phyloP scores from a whole-genome alignment of 768 basidiomycete genomes.

The Tremella fuciformis region DNA sequence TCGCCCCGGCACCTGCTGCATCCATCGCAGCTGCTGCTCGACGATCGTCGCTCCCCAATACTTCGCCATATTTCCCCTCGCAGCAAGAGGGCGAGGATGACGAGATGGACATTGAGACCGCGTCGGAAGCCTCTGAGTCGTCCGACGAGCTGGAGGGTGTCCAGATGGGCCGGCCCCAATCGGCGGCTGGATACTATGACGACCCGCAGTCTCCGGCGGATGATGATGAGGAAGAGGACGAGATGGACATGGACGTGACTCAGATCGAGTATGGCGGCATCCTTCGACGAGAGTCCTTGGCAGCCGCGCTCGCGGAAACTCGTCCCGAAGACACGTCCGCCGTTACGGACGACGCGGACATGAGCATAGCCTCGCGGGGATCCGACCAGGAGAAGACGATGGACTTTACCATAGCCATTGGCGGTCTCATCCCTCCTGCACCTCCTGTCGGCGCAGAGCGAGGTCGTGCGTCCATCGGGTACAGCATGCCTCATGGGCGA shows the following conservation, averaged over 20 bases:
- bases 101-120: slow-evolving; percentile 48
- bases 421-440: slow-evolving; percentile 45
- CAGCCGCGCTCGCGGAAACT: slow-evolving; percentile 17
- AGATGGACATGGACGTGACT: slow-evolving; percentile 50
- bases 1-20: slow-evolving; percentile 24
- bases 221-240: slow-evolving; percentile 13
- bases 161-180: not conserved
- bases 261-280: slow-evolving; percentile 42
- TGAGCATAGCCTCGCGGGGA: slow-evolving; percentile 12
- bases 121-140: slow-evolving; percentile 22
- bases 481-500: slow-evolving; percentile 26
- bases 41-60: slow-evolving; percentile 14
- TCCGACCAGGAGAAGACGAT: slow-evolving; percentile 45
- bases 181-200: not conserved
- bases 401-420: slow-evolving; percentile 53
- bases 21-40: slow-evolving; percentile 28
- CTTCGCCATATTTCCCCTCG: too few species aligned
- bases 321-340: not conserved
- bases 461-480: slow-evolving; percentile 43
- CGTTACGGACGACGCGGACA: slow-evolving; percentile 15
- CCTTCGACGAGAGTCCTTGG: slow-evolving; percentile 22
- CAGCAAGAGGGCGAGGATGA: slow-evolving; percentile 29
- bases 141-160: slow-evolving; percentile 11
- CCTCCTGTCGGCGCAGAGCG: slow-evolving; percentile 45
- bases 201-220: not conserved